Percentiles rank a stretch among this genome's conserved stretches.
Conservation (phyloP, 345 rosid species). For the Bruguiera gymnorhiza region DNA sequence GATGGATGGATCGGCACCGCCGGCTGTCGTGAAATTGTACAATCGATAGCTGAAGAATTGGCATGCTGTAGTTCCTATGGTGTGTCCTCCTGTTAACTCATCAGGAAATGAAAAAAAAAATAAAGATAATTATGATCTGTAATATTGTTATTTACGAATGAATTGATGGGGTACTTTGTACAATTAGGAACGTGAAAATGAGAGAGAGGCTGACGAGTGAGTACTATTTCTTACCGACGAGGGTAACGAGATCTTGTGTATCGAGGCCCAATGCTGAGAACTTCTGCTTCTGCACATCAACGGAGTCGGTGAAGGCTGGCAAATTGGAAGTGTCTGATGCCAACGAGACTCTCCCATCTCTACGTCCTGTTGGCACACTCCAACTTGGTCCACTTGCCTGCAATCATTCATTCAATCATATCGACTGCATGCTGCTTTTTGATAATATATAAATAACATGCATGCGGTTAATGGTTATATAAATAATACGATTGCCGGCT, state of each 20-base stretch:
- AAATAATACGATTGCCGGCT: not conserved
- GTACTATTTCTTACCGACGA: slow-evolving; percentile 44
- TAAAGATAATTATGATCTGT: not conserved
- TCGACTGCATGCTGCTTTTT: not conserved
- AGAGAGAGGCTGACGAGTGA: not conserved
- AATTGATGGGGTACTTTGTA: not conserved
- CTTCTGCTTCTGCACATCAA: slow-evolving; percentile 38
- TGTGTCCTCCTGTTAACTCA: slow-evolving; percentile 44
- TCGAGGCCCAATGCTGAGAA: slow-evolving; percentile 49
- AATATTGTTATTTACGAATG: not conserved
- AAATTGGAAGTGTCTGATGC: slow-evolving; percentile 36
- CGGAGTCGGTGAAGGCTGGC: slow-evolving; percentile 54
- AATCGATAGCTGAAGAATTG: slow-evolving; percentile 39
- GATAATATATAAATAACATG: not conserved
- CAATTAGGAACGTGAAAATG: not conserved
- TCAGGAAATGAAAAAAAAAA: not conserved
- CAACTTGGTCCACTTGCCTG: slow-evolving; percentile 2
- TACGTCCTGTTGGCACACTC: slow-evolving; percentile 46
- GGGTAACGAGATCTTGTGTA: slow-evolving; percentile 57
- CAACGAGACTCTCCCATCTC: slow-evolving; percentile 50
- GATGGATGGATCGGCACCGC: slow-evolving; percentile 30
- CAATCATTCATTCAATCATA: not conserved
- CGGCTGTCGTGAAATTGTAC: not conserved
- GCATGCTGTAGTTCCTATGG: slow-evolving; percentile 54
- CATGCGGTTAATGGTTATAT: no score